A percentile compares a stretch with the other conserved stretches of the same genome.
Conservation (phyloP, 2,329 filamentous ascomycete genomes). For the Botryotinia narcissicola region DNA sequence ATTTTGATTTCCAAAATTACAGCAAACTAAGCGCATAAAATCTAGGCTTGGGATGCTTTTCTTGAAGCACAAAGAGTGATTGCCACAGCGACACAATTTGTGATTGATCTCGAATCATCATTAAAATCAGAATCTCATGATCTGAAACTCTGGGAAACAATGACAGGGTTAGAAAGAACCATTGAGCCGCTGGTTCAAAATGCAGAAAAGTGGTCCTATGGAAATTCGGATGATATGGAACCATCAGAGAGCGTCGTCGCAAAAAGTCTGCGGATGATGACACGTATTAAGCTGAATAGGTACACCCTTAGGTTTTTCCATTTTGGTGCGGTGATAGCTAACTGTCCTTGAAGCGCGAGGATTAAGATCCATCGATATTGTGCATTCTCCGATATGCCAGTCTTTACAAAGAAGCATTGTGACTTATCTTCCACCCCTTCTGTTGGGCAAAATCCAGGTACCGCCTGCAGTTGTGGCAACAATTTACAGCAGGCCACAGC, state of each 20-base stretch:
- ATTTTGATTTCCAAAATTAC: background rate
- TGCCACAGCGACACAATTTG: slow-evolving; percentile 47
- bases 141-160: slow-evolving; percentile 40
- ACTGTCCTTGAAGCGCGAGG: slow-evolving; percentile 42
- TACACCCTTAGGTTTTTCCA: background rate
- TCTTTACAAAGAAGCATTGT: slow-evolving; percentile 50
- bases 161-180: slow-evolving; percentile 31
- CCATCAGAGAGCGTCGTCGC: slow-evolving; percentile 43
- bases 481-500: slow-evolving; percentile 1
- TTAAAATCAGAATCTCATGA: slow-evolving; percentile 43
- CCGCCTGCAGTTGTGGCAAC: slow-evolving; percentile 14
- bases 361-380: slow-evolving; percentile 53
- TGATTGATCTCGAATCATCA: slow-evolving; percentile 47
- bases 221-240: slow-evolving; percentile 40
- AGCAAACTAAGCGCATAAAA: background rate
- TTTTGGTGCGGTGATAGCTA: background rate
- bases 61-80: slow-evolving; percentile 50
- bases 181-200: slow-evolving; percentile 31
- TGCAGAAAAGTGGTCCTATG: slow-evolving; percentile 31
- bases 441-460: background rate
- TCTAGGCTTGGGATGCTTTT: slow-evolving; percentile 43
- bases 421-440: slow-evolving; percentile 40
- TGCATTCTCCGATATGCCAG: slow-evolving; percentile 50
- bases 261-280: slow-evolving; percentile 47
- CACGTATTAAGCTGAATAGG: slow-evolving; percentile 45